phyloP scores from a whole-genome alignment of 805 yeast species.

The Torulaspora gathmanii region DNA sequence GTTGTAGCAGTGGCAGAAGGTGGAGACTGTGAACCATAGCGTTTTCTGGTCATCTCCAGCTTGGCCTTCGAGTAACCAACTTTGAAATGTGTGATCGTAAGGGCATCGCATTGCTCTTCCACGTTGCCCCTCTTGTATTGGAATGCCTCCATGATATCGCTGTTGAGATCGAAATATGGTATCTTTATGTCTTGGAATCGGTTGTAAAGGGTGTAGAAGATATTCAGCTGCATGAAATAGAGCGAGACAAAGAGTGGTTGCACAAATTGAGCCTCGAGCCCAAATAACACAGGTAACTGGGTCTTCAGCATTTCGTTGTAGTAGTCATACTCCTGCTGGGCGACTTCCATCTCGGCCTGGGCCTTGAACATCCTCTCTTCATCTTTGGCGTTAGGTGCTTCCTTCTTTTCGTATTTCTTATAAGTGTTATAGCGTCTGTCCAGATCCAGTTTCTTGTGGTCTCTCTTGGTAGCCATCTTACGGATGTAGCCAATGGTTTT shows the following conservation, averaged over 20 bases:
- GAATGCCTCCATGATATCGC: constrained; percentile 81
- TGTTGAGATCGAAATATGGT: constrained; percentile 84
- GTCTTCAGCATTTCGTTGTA: constrained; percentile 90
- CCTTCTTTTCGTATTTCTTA: constrained; percentile 72
- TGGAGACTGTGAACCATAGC: constrained; percentile 41
- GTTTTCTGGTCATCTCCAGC: constrained; percentile 74
- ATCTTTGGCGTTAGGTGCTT: constrained; percentile 79
- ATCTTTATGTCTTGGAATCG: constrained; percentile 95
- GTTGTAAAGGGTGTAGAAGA: constrained; percentile 85
- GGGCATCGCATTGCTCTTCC: constrained; percentile 82
- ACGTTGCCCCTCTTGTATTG: constrained; percentile 79
- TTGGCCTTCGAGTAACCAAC: constrained; percentile 82
- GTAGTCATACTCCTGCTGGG: constrained; percentile 93
- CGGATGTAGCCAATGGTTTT: constrained; percentile 76
- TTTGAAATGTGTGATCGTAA: constrained; percentile 87
- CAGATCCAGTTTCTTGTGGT: constrained; percentile 89
- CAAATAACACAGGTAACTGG: constrained; percentile 83
- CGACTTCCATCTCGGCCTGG: constrained; percentile 83
- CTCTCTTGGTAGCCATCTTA: constrained; percentile 92
- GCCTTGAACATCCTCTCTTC: constrained; percentile 87
- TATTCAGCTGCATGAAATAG: constrained; percentile 96
- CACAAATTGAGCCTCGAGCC: constrained; percentile 85
- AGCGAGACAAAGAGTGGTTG: constrained; percentile 90
- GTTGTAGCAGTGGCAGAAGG: constrained; percentile 22
- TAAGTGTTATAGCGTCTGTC: constrained; percentile 74